Base-by-base conservation (phyloP, 441 rosid genomes). In the Bruguiera hainesii region DNA sequence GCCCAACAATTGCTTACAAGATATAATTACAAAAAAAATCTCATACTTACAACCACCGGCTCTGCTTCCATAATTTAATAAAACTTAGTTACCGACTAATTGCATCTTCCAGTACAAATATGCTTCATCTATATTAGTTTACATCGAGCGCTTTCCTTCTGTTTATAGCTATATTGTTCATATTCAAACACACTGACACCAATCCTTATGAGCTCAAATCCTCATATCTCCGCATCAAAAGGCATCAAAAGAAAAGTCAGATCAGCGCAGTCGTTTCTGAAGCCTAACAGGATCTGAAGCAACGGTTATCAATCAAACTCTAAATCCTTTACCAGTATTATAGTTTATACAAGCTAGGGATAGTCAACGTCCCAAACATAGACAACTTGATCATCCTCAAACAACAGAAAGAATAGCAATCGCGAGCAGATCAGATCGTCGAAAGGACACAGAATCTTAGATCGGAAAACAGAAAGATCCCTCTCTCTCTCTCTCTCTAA, bases 401-500 rank as follows among this genome's bases (percentile, higher is more conserved):
- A 52, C 21, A 42, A 4, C 4, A 18, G n/a, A 19, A 46, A 63
- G 3, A 63, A 63, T 3, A 18, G 37, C 37, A 33, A 33, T 33
- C 37, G 10, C 37, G 37, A 33, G n/a, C 29, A 16, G 42, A 53
- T 53, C 66, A 28, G 13, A 63, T 23, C 57, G 1, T 49, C 56
- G 68, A 59, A 9, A 21, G 52, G 61, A 28, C 55, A 25, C 23
- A 52, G 49, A 9, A n/a, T 50, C 31, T 60, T 37, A 60, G 76
- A 71, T 75, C 79, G 70, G 62, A 62, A 51, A 50, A 35, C 9
- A 49, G 11, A 60, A 60, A 71, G 26, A 26, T 26, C 26, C 1
- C 26, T 26, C 26, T 26, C 26, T 26, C 26, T 26, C 26, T 26
- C 26, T 26, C 26, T 1, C 26, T 26, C 26, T 4, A 19, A 52